These are phyloP conservation scores for Galium porrigens DNA, from an alignment of 305 asterid species.

Conservation along the genomic window DNA sequence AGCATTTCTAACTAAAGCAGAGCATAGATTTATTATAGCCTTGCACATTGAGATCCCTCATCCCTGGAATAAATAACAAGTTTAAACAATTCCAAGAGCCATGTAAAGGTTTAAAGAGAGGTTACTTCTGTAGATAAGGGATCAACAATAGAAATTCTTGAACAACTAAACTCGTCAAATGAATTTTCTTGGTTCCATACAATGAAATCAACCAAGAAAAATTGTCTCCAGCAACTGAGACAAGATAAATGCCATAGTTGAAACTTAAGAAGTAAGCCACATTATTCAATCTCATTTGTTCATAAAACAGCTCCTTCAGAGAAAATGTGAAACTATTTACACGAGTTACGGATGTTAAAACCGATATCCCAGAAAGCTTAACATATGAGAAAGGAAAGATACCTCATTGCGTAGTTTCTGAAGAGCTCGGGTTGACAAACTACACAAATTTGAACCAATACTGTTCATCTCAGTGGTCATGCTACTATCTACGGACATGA, in stretches of 20 bases:
- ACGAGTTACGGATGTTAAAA: background rate
- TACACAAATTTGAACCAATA: slow-evolving; percentile 71
- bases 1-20: background rate
- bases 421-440: slow-evolving; percentile 87
- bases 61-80: background rate
- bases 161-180: background rate
- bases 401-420: slow-evolving; percentile 95
- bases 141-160: background rate
- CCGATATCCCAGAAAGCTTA: background rate
- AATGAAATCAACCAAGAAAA: background rate
- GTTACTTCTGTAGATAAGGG: background rate
- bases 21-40: background rate
- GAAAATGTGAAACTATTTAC: background rate
- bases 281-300: background rate
- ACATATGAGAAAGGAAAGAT: slow-evolving; percentile 1
- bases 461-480: slow-evolving; percentile 62
- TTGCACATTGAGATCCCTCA: background rate
- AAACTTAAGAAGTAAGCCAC: background rate
- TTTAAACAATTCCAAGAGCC: background rate
- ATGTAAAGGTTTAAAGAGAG: background rate
- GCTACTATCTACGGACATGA: slow-evolving; percentile 85
- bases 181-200: background rate
- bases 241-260: background rate
- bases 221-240: background rate
- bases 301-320: background rate